These are phyloP conservation scores for Acephala macrosclerotiorum DNA, from an alignment of 2,329 filamentous ascomycete species.

Conservation along the genomic window DNA sequence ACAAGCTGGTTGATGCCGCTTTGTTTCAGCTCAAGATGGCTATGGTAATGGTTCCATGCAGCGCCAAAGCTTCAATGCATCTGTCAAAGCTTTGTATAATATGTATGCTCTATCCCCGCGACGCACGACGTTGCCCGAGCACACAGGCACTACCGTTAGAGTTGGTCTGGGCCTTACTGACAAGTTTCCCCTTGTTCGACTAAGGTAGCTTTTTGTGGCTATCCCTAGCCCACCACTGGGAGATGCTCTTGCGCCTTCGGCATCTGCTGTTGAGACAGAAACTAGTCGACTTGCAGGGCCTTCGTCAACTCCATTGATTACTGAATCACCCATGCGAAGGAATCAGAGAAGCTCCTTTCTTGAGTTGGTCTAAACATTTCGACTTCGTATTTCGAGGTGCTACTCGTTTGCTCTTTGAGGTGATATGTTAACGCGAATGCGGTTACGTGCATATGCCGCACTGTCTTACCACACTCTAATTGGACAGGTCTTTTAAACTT, in stretches of 20 bases:
- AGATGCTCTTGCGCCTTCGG: background rate
- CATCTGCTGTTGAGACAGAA: background rate
- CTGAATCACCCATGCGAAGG: background rate
- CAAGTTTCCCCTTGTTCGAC: background rate
- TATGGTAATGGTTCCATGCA: too few species aligned
- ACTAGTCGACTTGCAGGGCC: background rate
- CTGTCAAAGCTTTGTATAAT: background rate
- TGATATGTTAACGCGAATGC: background rate
- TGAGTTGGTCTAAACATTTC: background rate
- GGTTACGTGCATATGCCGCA: background rate
- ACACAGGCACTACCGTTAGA: background rate
- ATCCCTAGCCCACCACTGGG: background rate
- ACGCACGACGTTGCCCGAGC: background rate
- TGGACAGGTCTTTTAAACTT: background rate
- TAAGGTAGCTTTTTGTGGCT: background rate
- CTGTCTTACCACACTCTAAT: background rate
- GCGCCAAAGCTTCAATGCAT: background rate
- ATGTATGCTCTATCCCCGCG: background rate
- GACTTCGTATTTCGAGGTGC: background rate
- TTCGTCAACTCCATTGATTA: background rate
- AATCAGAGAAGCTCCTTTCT: background rate
- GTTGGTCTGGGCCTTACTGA: background rate
- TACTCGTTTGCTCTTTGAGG: conserved; percentile 3
- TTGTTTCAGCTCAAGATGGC: background rate
- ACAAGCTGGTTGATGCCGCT: background rate